Evolutionary conservation across 2,329 filamentous ascomycete genomes (phyloP), one percentile per base, ranked within the genome.

Genomic region (Exophiala calicioides): DNA sequence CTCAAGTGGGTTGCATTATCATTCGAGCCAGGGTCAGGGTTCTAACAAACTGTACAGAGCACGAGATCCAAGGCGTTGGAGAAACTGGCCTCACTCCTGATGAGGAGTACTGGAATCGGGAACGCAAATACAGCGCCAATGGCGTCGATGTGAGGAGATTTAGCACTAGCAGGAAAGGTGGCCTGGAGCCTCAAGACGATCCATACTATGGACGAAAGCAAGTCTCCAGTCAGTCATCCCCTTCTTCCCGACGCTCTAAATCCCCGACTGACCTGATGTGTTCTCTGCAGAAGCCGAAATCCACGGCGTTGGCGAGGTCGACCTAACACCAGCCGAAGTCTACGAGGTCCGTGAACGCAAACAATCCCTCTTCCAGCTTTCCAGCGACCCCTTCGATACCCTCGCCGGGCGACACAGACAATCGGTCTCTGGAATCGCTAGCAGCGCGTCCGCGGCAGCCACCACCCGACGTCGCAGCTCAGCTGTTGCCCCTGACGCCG

Each of bases 261-360:
- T 18, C 3, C 37, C 33, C 40, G 19, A 44, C 33, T 7, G 8
- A 10, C 6, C 27, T 36, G 27, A 12, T 12, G 7, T 35, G 7
- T 23, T 13, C 3, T 10, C 19, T 12, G 8, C 18, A 52, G 49
- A 39, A 12, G 44, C 44, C 18, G 44, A 52, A 18, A 44, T 42
- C 10, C 19, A 33, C 13, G 54, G 51, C 15, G 31, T 57, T 26
- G 54, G 51, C 26, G 51, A 57, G 23, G 52, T 42, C 12, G 40
- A 35, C 26, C 51, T 52, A 45, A 52, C 51, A 4, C 48, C 46
- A 12, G 56, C 56, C 38, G 52, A 58, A 39, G 52, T 51, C 19
- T 58, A 35, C 45, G 56, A 56, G 35, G 42, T 48, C 8, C 56
- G 54, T 32, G 56, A 58, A 32, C 55, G 50, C 36, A 58, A 58